Conservation (phyloP, 2,329 filamentous ascomycete genomes). For the Tolypocladium amazonense region DNA sequence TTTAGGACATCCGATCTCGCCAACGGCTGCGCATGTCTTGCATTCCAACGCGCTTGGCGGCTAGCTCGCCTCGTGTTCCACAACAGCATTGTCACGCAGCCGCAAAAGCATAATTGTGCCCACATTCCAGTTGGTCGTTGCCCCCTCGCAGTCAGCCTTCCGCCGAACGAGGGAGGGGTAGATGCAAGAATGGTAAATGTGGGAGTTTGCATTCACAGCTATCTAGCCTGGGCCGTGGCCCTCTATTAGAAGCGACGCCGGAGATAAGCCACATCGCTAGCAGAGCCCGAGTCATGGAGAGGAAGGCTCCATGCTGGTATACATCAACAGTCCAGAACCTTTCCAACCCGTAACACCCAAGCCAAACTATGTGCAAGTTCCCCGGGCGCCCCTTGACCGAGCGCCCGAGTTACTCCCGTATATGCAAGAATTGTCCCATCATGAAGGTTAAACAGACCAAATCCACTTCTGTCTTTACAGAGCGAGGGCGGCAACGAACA, state of each 20-base stretch:
- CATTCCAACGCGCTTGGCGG: slow-evolving; percentile 7
- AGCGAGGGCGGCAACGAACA: slow-evolving; percentile 30
- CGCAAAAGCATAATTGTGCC: not conserved
- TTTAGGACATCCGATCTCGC: not conserved
- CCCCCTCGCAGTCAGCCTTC: not conserved
- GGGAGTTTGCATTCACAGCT: not conserved
- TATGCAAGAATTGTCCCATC: slow-evolving; percentile 11
- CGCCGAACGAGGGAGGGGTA: not conserved
- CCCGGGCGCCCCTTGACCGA: slow-evolving; percentile 7
- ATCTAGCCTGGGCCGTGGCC: not conserved
- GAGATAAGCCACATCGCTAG: not conserved
- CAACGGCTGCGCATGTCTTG: slow-evolving; percentile 4
- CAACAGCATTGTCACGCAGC: not conserved
- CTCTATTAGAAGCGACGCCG: not conserved
- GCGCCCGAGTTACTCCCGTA: slow-evolving; percentile 7
- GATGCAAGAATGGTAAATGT: not conserved
- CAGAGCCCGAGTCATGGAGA: not conserved
- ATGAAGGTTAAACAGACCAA: slow-evolving; percentile 11
- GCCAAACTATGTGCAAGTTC: slow-evolving; percentile 19
- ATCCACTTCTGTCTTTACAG: slow-evolving; percentile 22
- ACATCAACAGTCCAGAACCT: not conserved
- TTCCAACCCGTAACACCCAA: slow-evolving; percentile 12
- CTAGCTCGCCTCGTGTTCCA: not conserved
- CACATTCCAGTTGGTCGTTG: not conserved
- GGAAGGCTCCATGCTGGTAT: not conserved